phyloP scores from a whole-genome alignment of 345 rosid species.

The Populus davidiana region DNA sequence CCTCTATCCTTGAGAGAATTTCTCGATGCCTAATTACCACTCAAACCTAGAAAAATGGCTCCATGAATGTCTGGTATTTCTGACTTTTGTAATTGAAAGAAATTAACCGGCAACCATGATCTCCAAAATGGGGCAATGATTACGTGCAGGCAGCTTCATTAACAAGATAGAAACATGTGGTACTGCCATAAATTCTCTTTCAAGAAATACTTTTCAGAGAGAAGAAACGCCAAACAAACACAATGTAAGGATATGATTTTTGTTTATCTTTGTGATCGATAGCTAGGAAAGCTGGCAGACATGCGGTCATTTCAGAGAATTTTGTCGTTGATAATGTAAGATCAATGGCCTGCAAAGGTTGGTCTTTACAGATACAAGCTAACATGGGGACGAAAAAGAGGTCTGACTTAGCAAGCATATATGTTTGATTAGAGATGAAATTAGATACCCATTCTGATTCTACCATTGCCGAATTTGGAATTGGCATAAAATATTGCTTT shows the following conservation, averaged over 20 bases:
- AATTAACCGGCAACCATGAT: too few species aligned
- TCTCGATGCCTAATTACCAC: too few species aligned
- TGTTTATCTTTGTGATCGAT: neutral
- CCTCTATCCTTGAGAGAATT: too few species aligned
- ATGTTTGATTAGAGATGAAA: constrained; percentile 1
- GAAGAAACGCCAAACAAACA: too few species aligned
- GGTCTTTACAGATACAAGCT: neutral
- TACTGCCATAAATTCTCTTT: neutral
- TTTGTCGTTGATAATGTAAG: neutral
- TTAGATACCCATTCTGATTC: constrained; percentile 10
- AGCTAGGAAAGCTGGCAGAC: neutral
- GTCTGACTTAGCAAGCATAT: neutral
- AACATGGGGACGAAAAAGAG: neutral
- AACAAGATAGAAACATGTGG: too few species aligned
- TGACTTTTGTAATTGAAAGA: too few species aligned
- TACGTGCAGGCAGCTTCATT: too few species aligned
- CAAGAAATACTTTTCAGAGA: neutral
- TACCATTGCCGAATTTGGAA: neutral
- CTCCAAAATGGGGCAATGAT: too few species aligned
- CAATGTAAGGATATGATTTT: neutral
- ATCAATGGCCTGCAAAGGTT: neutral
- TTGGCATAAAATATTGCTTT: constrained; percentile 9
- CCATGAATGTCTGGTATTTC: too few species aligned
- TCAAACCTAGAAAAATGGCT: too few species aligned
- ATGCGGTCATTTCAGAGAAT: neutral